Evolutionary conservation across 2,329 filamentous ascomycete species (phyloP), one percentile per base, ranked within the genome.

Genomic region (Ceratocystiopsis brevicomis): DNA sequence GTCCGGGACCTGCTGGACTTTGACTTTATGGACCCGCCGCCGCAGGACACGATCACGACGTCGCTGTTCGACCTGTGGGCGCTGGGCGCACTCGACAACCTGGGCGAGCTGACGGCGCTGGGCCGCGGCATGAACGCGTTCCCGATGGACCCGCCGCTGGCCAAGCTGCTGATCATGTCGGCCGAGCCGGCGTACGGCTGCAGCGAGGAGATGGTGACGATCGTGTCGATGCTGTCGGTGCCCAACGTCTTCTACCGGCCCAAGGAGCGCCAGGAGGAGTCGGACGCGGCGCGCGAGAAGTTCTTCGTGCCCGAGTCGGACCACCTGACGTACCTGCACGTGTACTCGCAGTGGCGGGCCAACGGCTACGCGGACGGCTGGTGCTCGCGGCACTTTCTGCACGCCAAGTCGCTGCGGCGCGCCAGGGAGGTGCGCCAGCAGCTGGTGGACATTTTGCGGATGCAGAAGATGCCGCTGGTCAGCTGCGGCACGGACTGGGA

Each of bases 251-350:
- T 96, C 62, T 96, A 95, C 63, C 76, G 92, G 8, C 90, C 90
- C 3, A 95, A 93, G 57, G 92, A 98, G 60, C 80, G 90, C 1
- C 82, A 94, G 54, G 90, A 98, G 56, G 90, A 98, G 63, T 90
- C 88, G 6, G 90, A 98, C 54, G 78, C 87, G 1, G 87, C 90
- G 33, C 77, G 88, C 25, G 90, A 98, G 58, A 96, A 96, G 59
- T 98, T 98, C 61, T 96, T 94, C 63, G 90, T 98, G 9, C 86
- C 90, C 25, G 90, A 98, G 61, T 95, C 86, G 2, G 90, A 98
- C 58, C 90, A 98, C 57, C 67, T 98, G 37, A 98, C 90, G 0
- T 81, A 95, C 38, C 73, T 98, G 3, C 87, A 96, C 55, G 90
- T 98, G 1, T 98, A 93, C 62, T 80, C 79, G 9, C 88, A 95